A percentile compares a stretch with the other conserved stretches of the same genome.
These are phyloP conservation scores for Nakaseomyces kungkrabaensis DNA, from an alignment of 1,139 yeast genomes.

Conservation along the genomic window DNA sequence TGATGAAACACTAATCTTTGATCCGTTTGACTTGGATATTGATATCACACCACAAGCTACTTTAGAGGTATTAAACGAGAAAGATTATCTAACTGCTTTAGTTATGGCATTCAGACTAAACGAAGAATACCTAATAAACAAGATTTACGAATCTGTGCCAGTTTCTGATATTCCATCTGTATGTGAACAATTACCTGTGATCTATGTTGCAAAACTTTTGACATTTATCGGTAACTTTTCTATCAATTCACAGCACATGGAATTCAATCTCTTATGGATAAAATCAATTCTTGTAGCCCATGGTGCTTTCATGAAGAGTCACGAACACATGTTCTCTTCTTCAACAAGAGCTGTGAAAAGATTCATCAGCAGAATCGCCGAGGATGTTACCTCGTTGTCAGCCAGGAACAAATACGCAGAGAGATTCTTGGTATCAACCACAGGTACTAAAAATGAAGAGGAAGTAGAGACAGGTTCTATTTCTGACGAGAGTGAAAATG, in stretches of 20 bases:
- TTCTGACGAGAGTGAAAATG: conserved; percentile 11
- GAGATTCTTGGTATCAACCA: conserved; percentile 33
- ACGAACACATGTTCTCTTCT: conserved; percentile 56
- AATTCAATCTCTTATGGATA: conserved; percentile 77
- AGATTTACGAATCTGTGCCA: conserved; percentile 71
- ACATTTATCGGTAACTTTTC: conserved; percentile 62
- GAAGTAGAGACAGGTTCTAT: conserved; percentile 26
- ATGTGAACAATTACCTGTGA: conserved; percentile 57
- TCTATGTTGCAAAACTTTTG: conserved; percentile 61
- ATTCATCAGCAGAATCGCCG: conserved; percentile 63
- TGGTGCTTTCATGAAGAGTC: conserved; percentile 60
- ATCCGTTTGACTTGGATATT: conserved; percentile 89
- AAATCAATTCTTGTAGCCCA: conserved; percentile 57
- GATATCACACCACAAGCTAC: conserved; percentile 84
- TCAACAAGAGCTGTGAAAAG: conserved; percentile 66
- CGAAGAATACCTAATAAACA: conserved; percentile 63
- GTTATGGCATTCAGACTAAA: conserved; percentile 92
- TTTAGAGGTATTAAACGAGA: conserved; percentile 49
- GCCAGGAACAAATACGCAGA: conserved; percentile 47
- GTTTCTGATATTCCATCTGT: conserved; percentile 60
- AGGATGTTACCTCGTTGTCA: conserved; percentile 54
- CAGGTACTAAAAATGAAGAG: conserved; percentile 7
- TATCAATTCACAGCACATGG: conserved; percentile 74
- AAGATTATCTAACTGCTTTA: conserved; percentile 68
- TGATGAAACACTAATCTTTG: conserved; percentile 68